These are phyloP conservation scores for Hygrophoropsis aurantiaca DNA, from an alignment of 768 basidiomycete species.

Conservation along the genomic window DNA sequence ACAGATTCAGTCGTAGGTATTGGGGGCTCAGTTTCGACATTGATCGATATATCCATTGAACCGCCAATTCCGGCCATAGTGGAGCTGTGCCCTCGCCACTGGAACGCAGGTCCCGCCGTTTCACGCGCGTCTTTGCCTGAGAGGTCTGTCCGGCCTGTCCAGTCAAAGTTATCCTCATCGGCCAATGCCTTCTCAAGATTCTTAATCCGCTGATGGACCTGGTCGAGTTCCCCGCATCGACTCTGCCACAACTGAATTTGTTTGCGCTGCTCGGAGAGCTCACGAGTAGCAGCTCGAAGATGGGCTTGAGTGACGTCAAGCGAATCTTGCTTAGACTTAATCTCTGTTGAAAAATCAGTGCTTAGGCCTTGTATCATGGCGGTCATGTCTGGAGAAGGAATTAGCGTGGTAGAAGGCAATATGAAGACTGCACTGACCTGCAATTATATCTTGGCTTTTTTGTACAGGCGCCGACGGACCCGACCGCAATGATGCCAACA, in stretches of 20 bases:
- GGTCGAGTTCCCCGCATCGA: constrained; percentile 76
- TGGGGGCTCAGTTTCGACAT: constrained; percentile 72
- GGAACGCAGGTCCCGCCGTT: constrained; percentile 56
- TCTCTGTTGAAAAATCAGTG: constrained; percentile 77
- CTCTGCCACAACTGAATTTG: constrained; percentile 77
- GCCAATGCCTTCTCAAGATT: constrained; percentile 80
- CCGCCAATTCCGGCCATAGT: constrained; percentile 67
- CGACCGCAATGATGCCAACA: constrained; percentile 70
- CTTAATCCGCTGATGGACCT: constrained; percentile 73
- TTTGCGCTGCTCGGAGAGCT: constrained; percentile 87
- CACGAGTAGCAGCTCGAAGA: constrained; percentile 85
- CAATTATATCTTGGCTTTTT: constrained; percentile 85
- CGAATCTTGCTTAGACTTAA: constrained; percentile 82
- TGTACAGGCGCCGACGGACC: constrained; percentile 78
- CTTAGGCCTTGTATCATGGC: constrained; percentile 79
- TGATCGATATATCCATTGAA: constrained; percentile 60
- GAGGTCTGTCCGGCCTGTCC: constrained; percentile 72
- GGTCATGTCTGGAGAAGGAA: constrained; percentile 66
- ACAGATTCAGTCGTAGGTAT: constrained; percentile 60
- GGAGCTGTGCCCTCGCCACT: constrained; percentile 63
- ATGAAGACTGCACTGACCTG: constrained; percentile 44
- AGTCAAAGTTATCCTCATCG: constrained; percentile 84
- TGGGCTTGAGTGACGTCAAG: constrained; percentile 88
- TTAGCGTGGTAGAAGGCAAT: constrained; percentile 8
- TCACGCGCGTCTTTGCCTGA: constrained; percentile 38